Conservation (phyloP, 2,329 filamentous ascomycete species). For the Pyrenochaeta sp. region DNA sequence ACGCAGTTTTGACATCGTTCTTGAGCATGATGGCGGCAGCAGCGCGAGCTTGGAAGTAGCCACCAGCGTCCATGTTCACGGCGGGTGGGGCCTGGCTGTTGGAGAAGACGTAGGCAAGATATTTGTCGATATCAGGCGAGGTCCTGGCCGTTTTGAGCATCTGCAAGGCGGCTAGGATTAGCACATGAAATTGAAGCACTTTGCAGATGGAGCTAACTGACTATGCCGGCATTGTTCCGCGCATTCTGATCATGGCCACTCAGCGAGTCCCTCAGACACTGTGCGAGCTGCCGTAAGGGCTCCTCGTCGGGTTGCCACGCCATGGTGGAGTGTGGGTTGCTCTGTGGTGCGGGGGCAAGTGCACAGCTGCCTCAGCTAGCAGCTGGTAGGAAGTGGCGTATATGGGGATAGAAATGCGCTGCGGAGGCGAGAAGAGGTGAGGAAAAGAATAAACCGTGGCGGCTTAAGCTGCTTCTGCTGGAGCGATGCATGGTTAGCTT, state of each 20-base stretch:
- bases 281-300: slow-evolving; percentile 86
- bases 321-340: slow-evolving; percentile 62
- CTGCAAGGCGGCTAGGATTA: slow-evolving; percentile 58
- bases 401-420: slow-evolving; percentile 12
- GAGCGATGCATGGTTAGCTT: slow-evolving; percentile 44
- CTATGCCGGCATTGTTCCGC: slow-evolving; percentile 89
- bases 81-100: slow-evolving; percentile 69
- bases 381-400: slow-evolving; percentile 6
- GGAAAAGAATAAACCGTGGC: slow-evolving; percentile 25
- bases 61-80: slow-evolving; percentile 65
- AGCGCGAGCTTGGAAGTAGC: slow-evolving; percentile 81
- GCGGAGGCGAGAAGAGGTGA: slow-evolving; percentile 17
- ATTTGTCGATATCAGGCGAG: slow-evolving; percentile 96
- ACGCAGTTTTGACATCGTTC: slow-evolving; percentile 82
- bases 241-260: slow-evolving; percentile 80
- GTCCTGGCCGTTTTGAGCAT: slow-evolving; percentile 90
- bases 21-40: slow-evolving; percentile 95
- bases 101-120: slow-evolving; percentile 89
- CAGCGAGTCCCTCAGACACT: slow-evolving; percentile 90
- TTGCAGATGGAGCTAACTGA: slow-evolving; percentile 58
- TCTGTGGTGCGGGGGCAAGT: slow-evolving; percentile 21
- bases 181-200: slow-evolving; percentile 24
- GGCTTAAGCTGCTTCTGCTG: slow-evolving; percentile 42
- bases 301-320: slow-evolving; percentile 91
- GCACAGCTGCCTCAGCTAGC: slow-evolving; percentile 16